phyloP scores from a whole-genome alignment of 2,329 filamentous ascomycete genomes.

The Diplodia scrobiculata region DNA sequence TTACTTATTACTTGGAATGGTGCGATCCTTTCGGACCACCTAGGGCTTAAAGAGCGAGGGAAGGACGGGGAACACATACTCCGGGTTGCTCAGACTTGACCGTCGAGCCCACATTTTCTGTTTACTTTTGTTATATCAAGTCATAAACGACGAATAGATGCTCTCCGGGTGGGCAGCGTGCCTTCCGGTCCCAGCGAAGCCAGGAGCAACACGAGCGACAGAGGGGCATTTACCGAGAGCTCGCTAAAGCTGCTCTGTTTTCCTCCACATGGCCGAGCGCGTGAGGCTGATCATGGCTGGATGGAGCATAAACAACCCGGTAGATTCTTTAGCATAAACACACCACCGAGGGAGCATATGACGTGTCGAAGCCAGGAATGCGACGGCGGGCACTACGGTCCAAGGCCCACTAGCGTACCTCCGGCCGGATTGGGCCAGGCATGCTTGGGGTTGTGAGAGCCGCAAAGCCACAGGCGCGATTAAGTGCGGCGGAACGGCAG shows the following conservation, averaged over 20 bases:
- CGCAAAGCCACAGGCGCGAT: slow-evolving; percentile 22
- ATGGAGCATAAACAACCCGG: not conserved
- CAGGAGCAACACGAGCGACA: slow-evolving; percentile 7
- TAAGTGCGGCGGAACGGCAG: slow-evolving; percentile 12
- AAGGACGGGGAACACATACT: slow-evolving; percentile 3
- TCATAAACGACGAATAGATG: slow-evolving; percentile 1
- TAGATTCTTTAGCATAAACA: slow-evolving; percentile 20
- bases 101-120: slow-evolving; percentile 19
- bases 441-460: not conserved
- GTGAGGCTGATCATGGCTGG: slow-evolving; percentile 13
- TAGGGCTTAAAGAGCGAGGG: slow-evolving; percentile 19
- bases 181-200: not conserved
- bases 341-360: not conserved
- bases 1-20: slow-evolving; percentile 1
- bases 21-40: slow-evolving; percentile 26
- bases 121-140: not conserved
- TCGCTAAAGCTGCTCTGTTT: not conserved
- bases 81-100: not conserved
- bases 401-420: not conserved
- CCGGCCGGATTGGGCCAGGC: not conserved
- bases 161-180: not conserved
- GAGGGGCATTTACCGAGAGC: not conserved
- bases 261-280: not conserved
- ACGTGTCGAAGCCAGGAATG: slow-evolving; percentile 18
- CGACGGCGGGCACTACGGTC: not conserved